Conservation (phyloP, 208 protist genomes). For the Jaenimonas drosophilae region DNA sequence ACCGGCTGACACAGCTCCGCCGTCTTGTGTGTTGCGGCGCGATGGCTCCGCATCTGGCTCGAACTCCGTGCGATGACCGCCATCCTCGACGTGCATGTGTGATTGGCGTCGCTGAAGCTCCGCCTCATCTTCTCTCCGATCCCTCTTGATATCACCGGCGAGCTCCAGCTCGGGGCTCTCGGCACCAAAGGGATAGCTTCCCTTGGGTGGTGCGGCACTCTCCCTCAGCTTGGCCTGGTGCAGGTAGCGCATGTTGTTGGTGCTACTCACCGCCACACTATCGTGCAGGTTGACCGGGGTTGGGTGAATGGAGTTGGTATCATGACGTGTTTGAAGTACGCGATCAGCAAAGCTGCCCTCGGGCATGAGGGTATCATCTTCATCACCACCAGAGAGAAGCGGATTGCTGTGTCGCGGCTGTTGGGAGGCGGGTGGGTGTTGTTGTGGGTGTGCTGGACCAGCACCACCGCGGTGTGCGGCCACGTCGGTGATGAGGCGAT, state of each 20-base stretch:
- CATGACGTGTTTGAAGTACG: slow-evolving; percentile 9
- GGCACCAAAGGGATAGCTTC: not conserved
- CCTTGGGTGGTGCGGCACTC: not conserved
- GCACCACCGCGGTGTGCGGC: not conserved
- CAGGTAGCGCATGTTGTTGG: not conserved
- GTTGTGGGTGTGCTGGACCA: not conserved
- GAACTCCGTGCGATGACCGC: not conserved
- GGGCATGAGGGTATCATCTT: not conserved
- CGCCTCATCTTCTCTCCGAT: no score
- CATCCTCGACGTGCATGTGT: not conserved
- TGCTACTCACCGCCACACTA: not conserved
- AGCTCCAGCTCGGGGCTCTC: not conserved
- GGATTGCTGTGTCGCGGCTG: not conserved
- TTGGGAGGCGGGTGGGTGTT: no score
- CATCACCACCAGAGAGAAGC: not conserved
- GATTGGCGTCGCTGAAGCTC: not conserved
- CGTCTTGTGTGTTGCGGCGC: slow-evolving; percentile 6
- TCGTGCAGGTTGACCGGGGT: no score
- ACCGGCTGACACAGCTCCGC: not conserved
- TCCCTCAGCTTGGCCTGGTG: not conserved
- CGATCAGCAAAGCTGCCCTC: slow-evolving; percentile 20
- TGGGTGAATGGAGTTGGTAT: not conserved
- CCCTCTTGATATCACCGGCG: slow-evolving; percentile 1
- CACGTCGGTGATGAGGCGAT: slow-evolving; percentile 7
- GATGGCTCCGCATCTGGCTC: slow-evolving; percentile 1